Evolutionary conservation across 768 basidiomycete species (phyloP), one percentile per base, ranked within the genome.

Genomic region (Vararia minispora): DNA sequence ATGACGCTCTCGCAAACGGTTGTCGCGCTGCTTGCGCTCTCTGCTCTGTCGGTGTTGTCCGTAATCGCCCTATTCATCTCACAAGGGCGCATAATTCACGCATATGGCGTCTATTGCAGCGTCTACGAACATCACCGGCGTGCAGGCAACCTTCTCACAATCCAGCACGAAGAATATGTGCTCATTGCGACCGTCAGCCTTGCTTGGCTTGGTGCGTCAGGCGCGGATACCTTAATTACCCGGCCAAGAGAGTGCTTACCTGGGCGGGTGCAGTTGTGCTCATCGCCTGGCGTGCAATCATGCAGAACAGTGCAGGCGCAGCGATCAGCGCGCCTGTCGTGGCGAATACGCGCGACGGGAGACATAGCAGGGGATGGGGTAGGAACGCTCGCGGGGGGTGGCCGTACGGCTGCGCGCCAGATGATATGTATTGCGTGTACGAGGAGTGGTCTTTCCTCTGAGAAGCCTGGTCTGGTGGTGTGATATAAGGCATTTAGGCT

Each of bases 151-250:
- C 53, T 78, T 43, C 56, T 88, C 49, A 75, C 79, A 31, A 75
- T 73, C 48, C 66, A 65, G 39, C 85, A 88, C 49, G 81, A 85
- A 52, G 82, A 88, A 51, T 68, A 74, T 58, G 61, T 80, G 14
- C 52, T 88, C 56, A 79, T 88, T 44, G 75, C 64, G 5, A 76
- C 78, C 3, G 68, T 86, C 40, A 82, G 76, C 9, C 59, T 86
- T 41, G 72, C 82, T 53, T 87, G 81, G 80, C 62, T 86, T 35
- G 81, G 85, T 85, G 54, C 54, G 73, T 61, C 24, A 17, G 39
- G 31, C 23, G 35, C 24, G 13, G 30, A 12, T 26, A 33, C n/a
- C 14, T 33, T 2, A 10, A 27, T 28, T 25, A 16, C 27, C 13
- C 32, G 16, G 36, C 27, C n/a, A 10, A 17, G 6, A 42, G 69